Evolutionary conservation across 1,284 basidiomycete species (phyloP).

Genomic region (Pseudomicrostroma phylloplanum): DNA sequence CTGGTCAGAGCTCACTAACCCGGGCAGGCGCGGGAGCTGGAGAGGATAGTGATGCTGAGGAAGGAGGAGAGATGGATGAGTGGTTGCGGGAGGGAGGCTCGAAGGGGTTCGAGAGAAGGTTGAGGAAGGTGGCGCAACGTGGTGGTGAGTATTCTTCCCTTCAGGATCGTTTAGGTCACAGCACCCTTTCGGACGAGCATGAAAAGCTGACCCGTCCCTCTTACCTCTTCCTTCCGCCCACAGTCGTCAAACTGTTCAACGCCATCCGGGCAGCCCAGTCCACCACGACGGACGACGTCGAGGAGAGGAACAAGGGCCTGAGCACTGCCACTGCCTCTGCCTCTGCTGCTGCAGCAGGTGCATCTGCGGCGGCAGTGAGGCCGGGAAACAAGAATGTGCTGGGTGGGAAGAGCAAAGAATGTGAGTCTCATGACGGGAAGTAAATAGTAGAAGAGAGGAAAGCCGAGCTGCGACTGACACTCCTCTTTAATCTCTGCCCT

Average conservation of each 20-base stretch:
- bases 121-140: conserved; percentile 46
- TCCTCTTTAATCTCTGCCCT: too few species aligned
- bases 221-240: too few species aligned
- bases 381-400: background rate
- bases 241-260: conserved; percentile 48
- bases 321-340: too few species aligned
- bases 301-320: too few species aligned
- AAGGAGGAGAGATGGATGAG: conserved; percentile 19
- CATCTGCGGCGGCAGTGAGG: conserved; percentile 5
- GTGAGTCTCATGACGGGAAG: too few species aligned
- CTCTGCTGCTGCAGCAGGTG: conserved; percentile 20
- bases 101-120: conserved; percentile 38
- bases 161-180: too few species aligned
- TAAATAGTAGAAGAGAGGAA: too few species aligned
- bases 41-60: conserved; percentile 24
- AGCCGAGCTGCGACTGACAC: too few species aligned
- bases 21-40: conserved; percentile 10
- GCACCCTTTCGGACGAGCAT: too few species aligned
- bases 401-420: too few species aligned
- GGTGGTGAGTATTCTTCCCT: conserved; percentile 19
- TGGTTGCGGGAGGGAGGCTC: conserved; percentile 21
- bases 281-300: conserved; percentile 12
- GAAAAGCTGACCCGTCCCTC: too few species aligned
- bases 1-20: conserved; percentile 3
- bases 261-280: conserved; percentile 47